Conservation (phyloP, 1,139 yeast genomes). For the Yamadazyma oceani region DNA sequence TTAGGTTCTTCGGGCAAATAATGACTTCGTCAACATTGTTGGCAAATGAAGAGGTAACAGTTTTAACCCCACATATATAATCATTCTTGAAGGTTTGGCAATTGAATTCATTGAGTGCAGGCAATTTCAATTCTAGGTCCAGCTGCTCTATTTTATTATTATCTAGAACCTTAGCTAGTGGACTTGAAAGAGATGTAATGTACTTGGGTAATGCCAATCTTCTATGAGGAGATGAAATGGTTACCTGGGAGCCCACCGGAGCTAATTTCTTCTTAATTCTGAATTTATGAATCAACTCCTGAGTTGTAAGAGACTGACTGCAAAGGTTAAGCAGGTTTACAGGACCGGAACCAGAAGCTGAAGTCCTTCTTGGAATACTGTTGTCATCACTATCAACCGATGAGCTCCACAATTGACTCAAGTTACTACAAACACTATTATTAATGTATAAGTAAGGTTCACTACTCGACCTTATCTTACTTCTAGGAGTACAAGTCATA, state of each 20-base stretch:
- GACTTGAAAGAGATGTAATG: not conserved
- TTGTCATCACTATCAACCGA: no score
- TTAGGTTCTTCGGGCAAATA: conserved; percentile 15
- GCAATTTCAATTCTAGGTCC: not conserved
- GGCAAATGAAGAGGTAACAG: not conserved
- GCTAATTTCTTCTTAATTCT: not conserved
- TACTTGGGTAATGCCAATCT: not conserved
- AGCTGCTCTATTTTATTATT: no score
- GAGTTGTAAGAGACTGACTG: not conserved
- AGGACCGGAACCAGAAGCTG: no score
- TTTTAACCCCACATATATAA: conserved; percentile 20
- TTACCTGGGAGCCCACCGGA: not conserved
- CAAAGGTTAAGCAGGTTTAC: no score
- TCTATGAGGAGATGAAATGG: not conserved
- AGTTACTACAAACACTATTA: no score
- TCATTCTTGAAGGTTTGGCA: conserved; percentile 13
- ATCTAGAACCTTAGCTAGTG: no score
- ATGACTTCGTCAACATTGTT: conserved; percentile 6
- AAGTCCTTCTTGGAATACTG: no score
- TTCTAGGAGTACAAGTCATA: not conserved
- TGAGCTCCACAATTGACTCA: no score
- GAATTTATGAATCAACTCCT: not conserved
- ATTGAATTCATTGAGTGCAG: conserved; percentile 3
- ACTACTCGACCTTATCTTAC: no score
- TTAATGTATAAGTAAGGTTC: no score